phyloP scores from a whole-genome alignment of 495 filamentous ascomycete genomes.

The Cercophora scortea region DNA sequence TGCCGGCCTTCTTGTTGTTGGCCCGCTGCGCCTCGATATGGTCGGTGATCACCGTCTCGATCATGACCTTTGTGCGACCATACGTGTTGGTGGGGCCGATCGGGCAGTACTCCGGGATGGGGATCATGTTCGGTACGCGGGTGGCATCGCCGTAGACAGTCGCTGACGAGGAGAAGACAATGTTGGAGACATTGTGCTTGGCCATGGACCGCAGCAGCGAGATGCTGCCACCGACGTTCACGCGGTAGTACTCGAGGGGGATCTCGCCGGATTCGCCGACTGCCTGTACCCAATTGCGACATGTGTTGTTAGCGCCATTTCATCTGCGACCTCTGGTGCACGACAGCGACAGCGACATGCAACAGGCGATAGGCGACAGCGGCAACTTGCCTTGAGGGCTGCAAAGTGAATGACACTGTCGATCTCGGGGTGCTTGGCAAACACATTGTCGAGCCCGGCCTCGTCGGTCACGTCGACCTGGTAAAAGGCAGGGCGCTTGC shows the following conservation, averaged over 20 bases:
- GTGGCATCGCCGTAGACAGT: constrained; percentile 98
- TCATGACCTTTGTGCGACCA: constrained; percentile 86
- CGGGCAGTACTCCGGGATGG: constrained; percentile 94
- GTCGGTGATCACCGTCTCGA: constrained; percentile 87
- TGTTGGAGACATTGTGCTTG: constrained; percentile 83
- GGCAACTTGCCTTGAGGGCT: constrained; percentile 72
- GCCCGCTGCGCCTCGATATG: constrained; percentile 80
- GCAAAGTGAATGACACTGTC: constrained; percentile 99
- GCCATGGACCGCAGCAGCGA: constrained; percentile 82
- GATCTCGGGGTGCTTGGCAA: constrained; percentile 82
- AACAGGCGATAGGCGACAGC: no score
- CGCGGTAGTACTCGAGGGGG: constrained; percentile 93
- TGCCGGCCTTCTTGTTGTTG: constrained; percentile 71
- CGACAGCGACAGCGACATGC: neutral
- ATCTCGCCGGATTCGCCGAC: constrained; percentile 95
- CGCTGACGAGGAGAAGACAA: constrained; percentile 93
- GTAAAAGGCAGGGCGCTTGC: constrained; percentile 81
- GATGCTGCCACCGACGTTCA: constrained; percentile 93
- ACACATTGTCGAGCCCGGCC: constrained; percentile 75
- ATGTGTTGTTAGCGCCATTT: no score
- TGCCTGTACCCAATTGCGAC: constrained; percentile 45
- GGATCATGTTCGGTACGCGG: constrained; percentile 94
- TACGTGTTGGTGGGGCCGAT: constrained; percentile 96
- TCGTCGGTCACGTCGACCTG: constrained; percentile 84
- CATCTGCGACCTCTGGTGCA: no score